Base-by-base conservation (phyloP, 1,284 basidiomycete genomes). In the Irpex rosettiformis region DNA sequence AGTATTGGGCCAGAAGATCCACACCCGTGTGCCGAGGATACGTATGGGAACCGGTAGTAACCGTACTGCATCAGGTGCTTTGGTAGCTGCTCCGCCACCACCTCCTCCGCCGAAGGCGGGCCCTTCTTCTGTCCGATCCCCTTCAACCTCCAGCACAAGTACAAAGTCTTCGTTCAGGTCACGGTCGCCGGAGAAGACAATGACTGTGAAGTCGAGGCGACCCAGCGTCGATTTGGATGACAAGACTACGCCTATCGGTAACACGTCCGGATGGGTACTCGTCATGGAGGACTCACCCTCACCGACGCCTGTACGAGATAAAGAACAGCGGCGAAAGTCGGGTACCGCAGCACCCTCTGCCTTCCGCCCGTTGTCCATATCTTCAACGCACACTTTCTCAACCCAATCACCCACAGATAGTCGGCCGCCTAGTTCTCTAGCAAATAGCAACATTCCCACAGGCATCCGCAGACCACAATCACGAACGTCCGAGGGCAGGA, bases 221-320 rank as follows among this genome's bases (percentile, higher is more conserved):
- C 67, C 66, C 48, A 72, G 71, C 48, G 60, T 66, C 16, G 75
- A 77, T 52, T 59, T 66, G 2, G 69, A 69, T 13, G 73, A 73
- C 8, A 68, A 60, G 56, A 69, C 64, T 55, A 80, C 76, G 24
- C 74, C 79, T 28, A 74, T 72, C 40, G 80, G 78, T 24, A 88
- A 89, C 66, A 75, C 83, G 3, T 83, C 88, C 27, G 89, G 89
- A 54, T 91, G 89, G 89, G 89, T 91, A 37, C 79, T 91, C 28
- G 88, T 91, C 55, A 89, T 90, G 88, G 89, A 91, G 63, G 89
- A 90, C 65, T 84, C 86, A 0, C 87, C 89, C 16, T 85, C 85
- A n/a, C 88, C 86, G 18, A 76, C 76, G n/a, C 88, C 86, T 21
- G 76, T 75, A 40, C 86, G 84, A 69, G 75, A 79, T 54, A 74